Conservation (phyloP, 176 grass and related monocot genomes). For the Aegilops umbellulata region DNA sequence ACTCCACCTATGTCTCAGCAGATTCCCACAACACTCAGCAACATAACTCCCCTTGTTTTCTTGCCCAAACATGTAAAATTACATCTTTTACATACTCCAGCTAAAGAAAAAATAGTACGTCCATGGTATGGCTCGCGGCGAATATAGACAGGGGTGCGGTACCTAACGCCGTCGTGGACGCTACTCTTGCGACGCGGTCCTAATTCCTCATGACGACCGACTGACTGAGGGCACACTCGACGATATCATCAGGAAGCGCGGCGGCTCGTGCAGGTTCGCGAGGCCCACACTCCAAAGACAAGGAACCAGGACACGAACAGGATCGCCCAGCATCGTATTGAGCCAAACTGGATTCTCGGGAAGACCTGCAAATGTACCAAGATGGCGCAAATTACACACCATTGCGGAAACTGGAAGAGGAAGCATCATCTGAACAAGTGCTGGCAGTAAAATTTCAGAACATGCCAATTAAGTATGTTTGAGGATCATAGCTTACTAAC, state of each 20-base stretch:
- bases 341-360: constrained; percentile 68
- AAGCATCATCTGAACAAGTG: neutral
- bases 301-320: constrained; percentile 88
- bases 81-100: constrained; percentile 16
- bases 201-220: neutral
- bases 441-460: neutral
- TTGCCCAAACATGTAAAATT: neutral
- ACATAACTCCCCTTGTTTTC: neutral
- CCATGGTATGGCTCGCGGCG: neutral
- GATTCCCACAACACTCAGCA: too few species aligned
- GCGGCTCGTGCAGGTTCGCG: constrained; percentile 55
- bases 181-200: neutral
- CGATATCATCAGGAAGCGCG: constrained; percentile 29
- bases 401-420: neutral
- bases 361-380: constrained; percentile 42
- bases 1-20: too few species aligned
- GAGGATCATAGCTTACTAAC: constrained; percentile 55
- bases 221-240: neutral
- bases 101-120: neutral
- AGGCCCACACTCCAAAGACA: constrained; percentile 80
- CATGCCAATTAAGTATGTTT: neutral
- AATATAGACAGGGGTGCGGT: constrained; percentile 37
- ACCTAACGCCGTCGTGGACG: neutral
- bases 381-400: neutral
- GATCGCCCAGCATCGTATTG: constrained; percentile 67